phyloP scores from a whole-genome alignment of 345 rosid genomes.

The Sonneratia alba region DNA sequence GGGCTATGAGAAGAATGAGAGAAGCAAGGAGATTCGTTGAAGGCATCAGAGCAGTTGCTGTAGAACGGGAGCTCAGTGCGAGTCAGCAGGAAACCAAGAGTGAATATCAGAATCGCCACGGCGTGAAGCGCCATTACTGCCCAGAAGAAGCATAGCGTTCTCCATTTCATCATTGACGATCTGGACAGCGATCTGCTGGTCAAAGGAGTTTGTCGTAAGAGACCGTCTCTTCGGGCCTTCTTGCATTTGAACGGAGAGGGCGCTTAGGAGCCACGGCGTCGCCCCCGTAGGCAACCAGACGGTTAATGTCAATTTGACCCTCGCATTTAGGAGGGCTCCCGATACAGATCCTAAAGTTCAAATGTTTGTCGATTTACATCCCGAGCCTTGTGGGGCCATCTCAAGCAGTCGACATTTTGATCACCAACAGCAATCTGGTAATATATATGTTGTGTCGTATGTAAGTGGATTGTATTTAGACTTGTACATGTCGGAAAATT shows the following conservation, averaged over 20 bases:
- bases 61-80: constrained; percentile 82
- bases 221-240: background rate
- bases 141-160: constrained; percentile 17
- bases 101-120: constrained; percentile 53
- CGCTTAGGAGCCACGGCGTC: constrained; percentile 1
- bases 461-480: too few species aligned
- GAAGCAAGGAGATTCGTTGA: constrained; percentile 48
- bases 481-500: too few species aligned
- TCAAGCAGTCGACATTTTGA: too few species aligned
- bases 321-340: too few species aligned
- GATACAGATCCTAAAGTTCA: too few species aligned
- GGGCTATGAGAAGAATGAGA: constrained; percentile 10
- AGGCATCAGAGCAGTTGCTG: constrained; percentile 58
- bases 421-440: too few species aligned
- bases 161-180: constrained; percentile 9
- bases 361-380: too few species aligned
- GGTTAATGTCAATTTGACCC: background rate
- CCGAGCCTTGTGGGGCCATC: too few species aligned
- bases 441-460: too few species aligned
- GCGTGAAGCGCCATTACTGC: constrained; percentile 41
- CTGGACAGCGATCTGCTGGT: background rate
- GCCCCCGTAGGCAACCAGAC: background rate
- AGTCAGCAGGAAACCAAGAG: constrained; percentile 79
- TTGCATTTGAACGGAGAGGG: constrained; percentile 1
- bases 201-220: background rate